Evolutionary conservation across 805 yeast genomes (phyloP).

Genomic region (Schwanniomyces pseudopolymorphus): DNA sequence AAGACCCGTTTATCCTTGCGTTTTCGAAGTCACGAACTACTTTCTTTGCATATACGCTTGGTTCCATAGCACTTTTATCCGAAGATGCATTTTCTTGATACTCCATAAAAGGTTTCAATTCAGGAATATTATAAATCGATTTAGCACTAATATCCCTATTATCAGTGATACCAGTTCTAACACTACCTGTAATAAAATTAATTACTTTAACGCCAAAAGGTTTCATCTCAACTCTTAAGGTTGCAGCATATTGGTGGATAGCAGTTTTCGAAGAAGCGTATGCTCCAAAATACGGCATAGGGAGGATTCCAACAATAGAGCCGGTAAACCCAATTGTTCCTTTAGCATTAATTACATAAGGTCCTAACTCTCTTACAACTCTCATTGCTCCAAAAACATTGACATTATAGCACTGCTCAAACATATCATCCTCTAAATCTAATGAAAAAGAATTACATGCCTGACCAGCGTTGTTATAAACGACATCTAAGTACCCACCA

Average conservation of each 20-base stretch:
- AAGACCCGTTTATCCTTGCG: background rate
- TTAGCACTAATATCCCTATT: background rate
- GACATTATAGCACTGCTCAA: conserved; percentile 25
- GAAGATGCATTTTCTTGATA: background rate
- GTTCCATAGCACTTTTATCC: background rate
- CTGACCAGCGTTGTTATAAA: conserved; percentile 45
- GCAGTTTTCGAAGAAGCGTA: conserved; percentile 36
- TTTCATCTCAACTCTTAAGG: conserved; percentile 14
- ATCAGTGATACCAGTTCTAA: conserved; percentile 13
- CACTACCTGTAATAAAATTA: conserved; percentile 18
- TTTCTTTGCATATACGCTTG: conserved; percentile 6
- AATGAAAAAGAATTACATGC: conserved; percentile 21
- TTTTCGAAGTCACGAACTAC: conserved; percentile 5
- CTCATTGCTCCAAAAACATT: conserved; percentile 41
- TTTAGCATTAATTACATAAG: conserved; percentile 26
- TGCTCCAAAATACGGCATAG: conserved; percentile 31
- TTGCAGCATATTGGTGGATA: conserved; percentile 14
- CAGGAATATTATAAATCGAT: conserved; percentile 2
- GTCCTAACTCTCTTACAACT: conserved; percentile 31
- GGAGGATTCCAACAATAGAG: conserved; percentile 29
- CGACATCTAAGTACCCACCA: conserved; percentile 33
- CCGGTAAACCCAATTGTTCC: conserved; percentile 40
- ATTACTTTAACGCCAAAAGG: conserved; percentile 19
- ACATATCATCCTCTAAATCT: conserved; percentile 25
- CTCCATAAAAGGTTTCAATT: conserved; percentile 3